A percentile compares a stretch with the other conserved stretches of the same genome.
Conservation (phyloP, 2,329 filamentous ascomycete genomes). For the Tolypocladium ophioglossoides region DNA sequence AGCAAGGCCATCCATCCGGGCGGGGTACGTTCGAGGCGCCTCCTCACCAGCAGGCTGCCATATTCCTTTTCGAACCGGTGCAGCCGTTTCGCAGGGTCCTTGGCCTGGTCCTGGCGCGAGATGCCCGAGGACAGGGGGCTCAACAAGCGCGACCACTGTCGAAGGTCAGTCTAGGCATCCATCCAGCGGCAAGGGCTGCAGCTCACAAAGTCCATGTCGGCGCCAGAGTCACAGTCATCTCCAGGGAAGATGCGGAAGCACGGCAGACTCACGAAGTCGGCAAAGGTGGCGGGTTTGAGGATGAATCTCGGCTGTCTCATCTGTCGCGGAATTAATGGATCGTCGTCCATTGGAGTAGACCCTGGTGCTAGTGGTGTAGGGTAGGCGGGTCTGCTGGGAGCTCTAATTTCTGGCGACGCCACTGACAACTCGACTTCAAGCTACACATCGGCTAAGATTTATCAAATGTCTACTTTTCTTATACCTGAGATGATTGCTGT, state of each 20-base stretch:
- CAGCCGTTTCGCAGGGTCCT: constrained; percentile 52
- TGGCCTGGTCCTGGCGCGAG: constrained; percentile 48
- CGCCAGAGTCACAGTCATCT: constrained; percentile 29
- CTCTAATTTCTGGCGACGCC: not conserved
- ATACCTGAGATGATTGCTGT: too few species aligned
- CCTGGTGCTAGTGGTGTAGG: not conserved
- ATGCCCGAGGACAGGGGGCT: constrained; percentile 47
- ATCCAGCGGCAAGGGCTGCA: not conserved
- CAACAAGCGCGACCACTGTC: constrained; percentile 57
- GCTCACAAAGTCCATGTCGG: constrained; percentile 11
- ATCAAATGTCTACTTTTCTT: too few species aligned
- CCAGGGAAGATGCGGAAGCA: constrained; percentile 11
- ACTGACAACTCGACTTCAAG: not conserved
- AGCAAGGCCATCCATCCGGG: not conserved
- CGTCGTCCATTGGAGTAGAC: not conserved
- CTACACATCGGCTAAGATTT: too few species aligned
- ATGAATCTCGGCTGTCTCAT: not conserved
- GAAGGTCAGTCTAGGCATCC: not conserved
- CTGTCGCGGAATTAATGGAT: not conserved
- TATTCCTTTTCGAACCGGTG: constrained; percentile 60
- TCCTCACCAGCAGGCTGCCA: constrained; percentile 45
- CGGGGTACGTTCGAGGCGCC: not conserved
- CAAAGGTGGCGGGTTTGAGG: not conserved
- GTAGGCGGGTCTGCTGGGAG: not conserved
- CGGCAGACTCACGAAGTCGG: not conserved